Base-by-base conservation (phyloP, 2,329 filamentous ascomycete genomes). In the Pezicula neosporulosa region DNA sequence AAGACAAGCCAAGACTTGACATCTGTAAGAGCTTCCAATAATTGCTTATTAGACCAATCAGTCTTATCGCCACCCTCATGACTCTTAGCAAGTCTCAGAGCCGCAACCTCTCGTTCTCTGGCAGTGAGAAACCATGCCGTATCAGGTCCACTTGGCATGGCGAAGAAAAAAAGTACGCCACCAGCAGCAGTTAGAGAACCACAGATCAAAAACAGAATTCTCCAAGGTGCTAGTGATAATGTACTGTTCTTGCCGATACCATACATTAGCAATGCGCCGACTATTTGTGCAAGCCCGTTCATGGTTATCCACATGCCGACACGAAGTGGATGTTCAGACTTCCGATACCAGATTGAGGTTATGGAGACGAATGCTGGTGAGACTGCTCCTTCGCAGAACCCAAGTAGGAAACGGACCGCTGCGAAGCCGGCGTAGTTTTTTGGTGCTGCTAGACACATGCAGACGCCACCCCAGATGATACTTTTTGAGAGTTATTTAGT, bases 111-210 rank as follows among this genome's bases (percentile, higher is more conserved):
- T 50, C 69, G 72, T 56, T 80, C 73, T 7, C 69, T 62, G 0
- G 63, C 56, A 3, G 60, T 72, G 2, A 80, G 63, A 56, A 80
- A 80, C 76, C 77, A 78, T 1, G 76, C 76, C 12, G 71, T 68
- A 2, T 66, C 66, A 0, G 76, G 74, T 0, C 72, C 70, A 38
- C 63, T 68, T 0, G 77, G 77, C 70, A 79, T 76, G 44, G 72
- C 52, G 21, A 74, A 55, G 50, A 70, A 74, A 61, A 80, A 80
- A 1, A 68, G 50, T 0, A 75, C 60, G 1, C 77, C 77, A 7
- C 67, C 65, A 1, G 64, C 61, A 2, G 67, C 57, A 0, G 77
- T 80, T 7, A 77, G 52, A 0, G 69, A 72, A n/a, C 77, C 77
- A 50, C 72, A 77, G 12, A 80, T 66, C 28, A 79, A 62, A 58